Evolutionary conservation across 2,329 filamentous ascomycete genomes (phyloP).

Genomic region (Aspergillus eucalypticola): DNA sequence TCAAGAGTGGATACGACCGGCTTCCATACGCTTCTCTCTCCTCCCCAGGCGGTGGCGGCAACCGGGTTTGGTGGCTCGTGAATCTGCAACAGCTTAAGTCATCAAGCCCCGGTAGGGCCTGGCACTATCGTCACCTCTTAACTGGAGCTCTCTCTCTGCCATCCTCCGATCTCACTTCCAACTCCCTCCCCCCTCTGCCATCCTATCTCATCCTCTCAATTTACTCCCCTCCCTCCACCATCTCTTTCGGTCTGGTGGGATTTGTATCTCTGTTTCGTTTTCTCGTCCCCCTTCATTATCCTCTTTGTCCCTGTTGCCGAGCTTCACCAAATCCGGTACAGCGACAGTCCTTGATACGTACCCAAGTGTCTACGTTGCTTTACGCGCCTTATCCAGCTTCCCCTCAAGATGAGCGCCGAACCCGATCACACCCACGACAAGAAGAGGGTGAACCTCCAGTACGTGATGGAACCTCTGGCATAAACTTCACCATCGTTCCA

Average conservation of each 20-base stretch:
- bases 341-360: conserved; percentile 21
- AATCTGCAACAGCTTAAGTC: conserved; percentile 31
- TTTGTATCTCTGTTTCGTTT: conserved; percentile 12
- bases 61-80: conserved; percentile 10
- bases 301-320: conserved; percentile 20
- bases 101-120: conserved; percentile 23
- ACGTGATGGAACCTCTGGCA: conserved; percentile 43
- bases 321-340: conserved; percentile 18
- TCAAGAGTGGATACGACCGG: conserved; percentile 29
- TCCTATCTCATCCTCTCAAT: conserved; percentile 14
- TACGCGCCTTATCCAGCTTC: conserved; percentile 27
- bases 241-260: conserved; percentile 18
- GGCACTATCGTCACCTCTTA: conserved; percentile 42
- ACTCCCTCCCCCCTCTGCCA: conserved; percentile 11
- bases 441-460: conserved; percentile 83
- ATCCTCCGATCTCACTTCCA: conserved; percentile 30
- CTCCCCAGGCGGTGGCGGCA: conserved; percentile 29
- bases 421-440: conserved; percentile 65
- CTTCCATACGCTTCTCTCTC: conserved; percentile 42
- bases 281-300: conserved; percentile 9
- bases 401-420: conserved; percentile 68
- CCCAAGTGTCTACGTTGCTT: conserved; percentile 25
- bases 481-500: conserved; percentile 15
- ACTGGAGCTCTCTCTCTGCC: conserved; percentile 34
- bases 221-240: conserved; percentile 15